Evolutionary conservation across 768 basidiomycete genomes (phyloP).

Genomic region (Lyophyllum decastes): DNA sequence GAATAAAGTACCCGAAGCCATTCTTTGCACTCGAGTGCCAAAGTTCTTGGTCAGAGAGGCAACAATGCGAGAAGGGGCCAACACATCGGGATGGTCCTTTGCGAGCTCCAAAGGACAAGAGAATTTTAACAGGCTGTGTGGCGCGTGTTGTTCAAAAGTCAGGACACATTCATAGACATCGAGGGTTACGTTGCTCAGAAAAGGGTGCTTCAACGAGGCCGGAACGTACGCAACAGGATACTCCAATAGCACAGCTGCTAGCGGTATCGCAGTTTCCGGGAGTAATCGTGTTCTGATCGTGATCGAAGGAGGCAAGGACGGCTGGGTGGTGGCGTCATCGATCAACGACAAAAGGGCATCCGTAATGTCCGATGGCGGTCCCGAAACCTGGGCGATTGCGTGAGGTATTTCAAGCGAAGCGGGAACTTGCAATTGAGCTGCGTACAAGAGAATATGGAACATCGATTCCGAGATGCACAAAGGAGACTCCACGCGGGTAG

Average conservation of each 20-base stretch:
- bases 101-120: constrained; percentile 48
- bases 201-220: constrained; percentile 26
- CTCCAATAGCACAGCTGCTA: constrained; percentile 62
- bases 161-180: constrained; percentile 52
- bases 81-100: constrained; percentile 13
- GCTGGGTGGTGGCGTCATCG: background rate
- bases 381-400: constrained; percentile 15
- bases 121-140: constrained; percentile 53
- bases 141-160: constrained; percentile 5
- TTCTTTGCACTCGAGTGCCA: constrained; percentile 23
- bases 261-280: constrained; percentile 40
- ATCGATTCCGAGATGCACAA: constrained; percentile 18
- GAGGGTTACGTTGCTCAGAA: constrained; percentile 47
- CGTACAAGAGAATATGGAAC: constrained; percentile 15
- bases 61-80: constrained; percentile 27
- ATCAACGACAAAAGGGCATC: constrained; percentile 12
- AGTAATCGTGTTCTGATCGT: constrained; percentile 29
- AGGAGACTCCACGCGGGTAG: constrained; percentile 3
- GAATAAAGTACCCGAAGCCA: constrained; percentile 23
- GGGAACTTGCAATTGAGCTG: background rate
- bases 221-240: constrained; percentile 60
- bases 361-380: constrained; percentile 15
- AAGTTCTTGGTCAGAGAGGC: constrained; percentile 35
- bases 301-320: constrained; percentile 18
- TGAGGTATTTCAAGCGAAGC: background rate